Evolutionary conservation across 257 asterid species (phyloP).

Genomic region (Anisodus acutangulus): DNA sequence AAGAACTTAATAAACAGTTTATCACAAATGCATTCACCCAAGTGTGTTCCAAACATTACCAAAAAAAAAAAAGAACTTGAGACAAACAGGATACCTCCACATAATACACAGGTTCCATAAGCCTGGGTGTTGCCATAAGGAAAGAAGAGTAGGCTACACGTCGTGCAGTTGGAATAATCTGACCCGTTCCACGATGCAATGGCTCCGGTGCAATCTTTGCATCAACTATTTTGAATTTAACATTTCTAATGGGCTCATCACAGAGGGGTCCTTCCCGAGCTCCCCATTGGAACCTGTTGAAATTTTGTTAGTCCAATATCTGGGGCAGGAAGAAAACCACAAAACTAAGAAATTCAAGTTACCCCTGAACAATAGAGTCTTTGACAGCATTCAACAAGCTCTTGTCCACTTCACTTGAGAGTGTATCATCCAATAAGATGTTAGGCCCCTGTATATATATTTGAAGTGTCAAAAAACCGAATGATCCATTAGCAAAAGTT

Average conservation of each 20-base stretch:
- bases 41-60: neutral
- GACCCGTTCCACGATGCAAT: slow-evolving; percentile 80
- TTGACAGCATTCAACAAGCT: slow-evolving; percentile 79
- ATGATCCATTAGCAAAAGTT: neutral
- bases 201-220: slow-evolving; percentile 95
- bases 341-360: slow-evolving; percentile 30
- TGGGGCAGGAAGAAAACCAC: slow-evolving; percentile 20
- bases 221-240: slow-evolving; percentile 86
- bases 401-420: slow-evolving; percentile 94
- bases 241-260: slow-evolving; percentile 90
- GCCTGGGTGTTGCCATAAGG: slow-evolving; percentile 87
- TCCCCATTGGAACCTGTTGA: slow-evolving; percentile 96
- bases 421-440: slow-evolving; percentile 89
- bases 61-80: neutral
- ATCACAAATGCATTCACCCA: neutral
- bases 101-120: slow-evolving; percentile 89
- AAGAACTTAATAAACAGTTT: neutral
- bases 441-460: slow-evolving; percentile 78
- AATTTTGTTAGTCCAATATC: slow-evolving; percentile 31
- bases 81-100: slow-evolving; percentile 58
- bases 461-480: slow-evolving; percentile 31
- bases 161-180: slow-evolving; percentile 87
- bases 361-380: slow-evolving; percentile 99
- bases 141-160: slow-evolving; percentile 90
- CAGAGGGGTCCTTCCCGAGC: slow-evolving; percentile 98